Conservation (phyloP, 2,329 filamentous ascomycete species). For the Penicillium sp. region DNA sequence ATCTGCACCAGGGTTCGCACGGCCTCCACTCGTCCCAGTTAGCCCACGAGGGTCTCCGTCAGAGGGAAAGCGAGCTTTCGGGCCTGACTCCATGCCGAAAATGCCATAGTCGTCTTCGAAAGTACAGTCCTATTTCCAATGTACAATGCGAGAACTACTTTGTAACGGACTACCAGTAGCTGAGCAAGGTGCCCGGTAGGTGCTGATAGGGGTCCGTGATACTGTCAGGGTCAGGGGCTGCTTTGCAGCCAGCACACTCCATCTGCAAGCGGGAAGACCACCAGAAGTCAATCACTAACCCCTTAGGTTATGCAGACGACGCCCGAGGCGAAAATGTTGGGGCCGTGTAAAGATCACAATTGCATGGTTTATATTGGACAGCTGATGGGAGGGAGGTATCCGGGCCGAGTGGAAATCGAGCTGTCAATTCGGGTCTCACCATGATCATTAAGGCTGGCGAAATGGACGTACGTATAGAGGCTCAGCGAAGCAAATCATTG, state of each 20-base stretch:
- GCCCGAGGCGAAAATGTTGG: no score
- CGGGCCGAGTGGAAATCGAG: not conserved
- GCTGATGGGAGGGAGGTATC: not conserved
- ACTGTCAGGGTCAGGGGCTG: not conserved
- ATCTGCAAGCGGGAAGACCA: not conserved
- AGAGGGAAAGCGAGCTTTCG: not conserved
- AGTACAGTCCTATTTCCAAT: no score
- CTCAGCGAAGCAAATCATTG: not conserved
- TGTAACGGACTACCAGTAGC: not conserved
- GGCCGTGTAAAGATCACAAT: not conserved
- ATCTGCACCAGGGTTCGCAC: constrained; percentile 11
- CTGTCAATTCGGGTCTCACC: not conserved
- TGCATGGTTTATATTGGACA: not conserved
- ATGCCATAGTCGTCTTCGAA: not conserved
- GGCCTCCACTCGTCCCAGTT: not conserved
- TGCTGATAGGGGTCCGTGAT: not conserved
- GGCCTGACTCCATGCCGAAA: not conserved
- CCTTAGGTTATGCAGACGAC: no score
- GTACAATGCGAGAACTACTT: not conserved
- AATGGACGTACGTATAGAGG: not conserved
- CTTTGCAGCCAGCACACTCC: not conserved
- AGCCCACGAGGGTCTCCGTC: not conserved
- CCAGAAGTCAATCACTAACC: not conserved
- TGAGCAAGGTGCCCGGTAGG: no score
- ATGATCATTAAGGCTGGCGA: not conserved